Conservation (phyloP, 2,329 filamentous ascomycete species). For the Colletotrichum sp. region DNA sequence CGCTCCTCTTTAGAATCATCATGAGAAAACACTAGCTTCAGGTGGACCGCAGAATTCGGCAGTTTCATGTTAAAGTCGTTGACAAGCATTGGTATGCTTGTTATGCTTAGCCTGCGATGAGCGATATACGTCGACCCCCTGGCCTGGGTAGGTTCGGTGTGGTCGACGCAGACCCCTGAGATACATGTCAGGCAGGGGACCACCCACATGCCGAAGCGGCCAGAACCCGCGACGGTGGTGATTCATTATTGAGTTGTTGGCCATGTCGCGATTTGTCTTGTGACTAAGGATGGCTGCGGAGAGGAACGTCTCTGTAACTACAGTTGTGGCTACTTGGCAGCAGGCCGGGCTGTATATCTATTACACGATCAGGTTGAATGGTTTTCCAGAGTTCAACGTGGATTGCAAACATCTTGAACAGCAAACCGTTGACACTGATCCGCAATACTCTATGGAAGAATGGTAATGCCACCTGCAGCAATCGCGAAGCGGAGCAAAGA, state of each 20-base stretch:
- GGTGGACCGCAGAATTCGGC: background rate
- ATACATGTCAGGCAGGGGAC: background rate
- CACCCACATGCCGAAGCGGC: background rate
- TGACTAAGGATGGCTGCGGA: background rate
- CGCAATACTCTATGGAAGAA: background rate
- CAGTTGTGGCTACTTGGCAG: background rate
- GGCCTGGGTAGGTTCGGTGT: background rate
- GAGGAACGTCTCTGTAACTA: background rate
- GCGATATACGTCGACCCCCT: background rate
- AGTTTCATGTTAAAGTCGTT: background rate
- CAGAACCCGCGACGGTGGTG: background rate
- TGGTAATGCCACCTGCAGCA: background rate
- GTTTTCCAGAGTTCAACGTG: background rate
- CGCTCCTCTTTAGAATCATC: background rate
- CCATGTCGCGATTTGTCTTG: background rate
- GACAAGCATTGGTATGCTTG: background rate
- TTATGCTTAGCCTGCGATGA: background rate
- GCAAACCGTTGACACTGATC: background rate
- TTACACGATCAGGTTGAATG: background rate
- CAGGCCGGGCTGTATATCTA: background rate
- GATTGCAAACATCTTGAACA: background rate
- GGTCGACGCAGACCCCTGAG: background rate
- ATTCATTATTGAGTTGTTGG: background rate
- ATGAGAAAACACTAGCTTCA: background rate
- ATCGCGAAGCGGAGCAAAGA: background rate